These are phyloP conservation scores for Dioszegia aurantiaca DNA, from an alignment of 768 basidiomycete genomes.

Conservation along the genomic window DNA sequence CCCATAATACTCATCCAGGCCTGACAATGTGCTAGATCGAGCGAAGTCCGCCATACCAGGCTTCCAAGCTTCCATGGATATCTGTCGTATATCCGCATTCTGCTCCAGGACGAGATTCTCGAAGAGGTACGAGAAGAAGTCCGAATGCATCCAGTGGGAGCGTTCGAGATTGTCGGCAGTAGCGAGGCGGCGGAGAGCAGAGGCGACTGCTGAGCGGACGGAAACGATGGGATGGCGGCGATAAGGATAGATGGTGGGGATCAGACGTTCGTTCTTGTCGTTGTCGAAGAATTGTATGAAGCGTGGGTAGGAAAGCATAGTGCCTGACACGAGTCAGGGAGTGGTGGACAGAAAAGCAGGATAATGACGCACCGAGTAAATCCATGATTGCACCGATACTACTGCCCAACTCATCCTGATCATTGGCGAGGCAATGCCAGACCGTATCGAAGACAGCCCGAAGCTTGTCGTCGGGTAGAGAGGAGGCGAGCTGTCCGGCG, in stretches of 20 bases:
- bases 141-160: conserved; percentile 72
- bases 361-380: conserved; percentile 66
- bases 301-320: conserved; percentile 6
- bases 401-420: conserved; percentile 94
- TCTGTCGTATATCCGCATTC: conserved; percentile 72
- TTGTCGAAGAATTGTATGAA: conserved; percentile 4
- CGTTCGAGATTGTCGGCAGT: conserved; percentile 65
- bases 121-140: conserved; percentile 79
- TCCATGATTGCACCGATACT: conserved; percentile 98
- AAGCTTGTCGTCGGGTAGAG: conserved; percentile 66
- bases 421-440: conserved; percentile 84
- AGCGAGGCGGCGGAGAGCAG: conserved; percentile 84
- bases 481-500: conserved; percentile 72
- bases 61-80: conserved; percentile 71
- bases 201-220: conserved; percentile 88
- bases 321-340: background rate
- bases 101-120: conserved; percentile 94
- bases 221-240: conserved; percentile 94
- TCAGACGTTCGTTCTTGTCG: background rate
- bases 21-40: conserved; percentile 23
- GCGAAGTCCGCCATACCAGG: conserved; percentile 61
- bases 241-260: conserved; percentile 56
- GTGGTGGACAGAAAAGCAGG: background rate
- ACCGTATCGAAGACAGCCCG: conserved; percentile 74
- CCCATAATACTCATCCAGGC: conserved; percentile 68